A percentile compares a stretch with the other conserved stretches of the same genome.
phyloP scores from a whole-genome alignment of 805 yeast genomes.

The Monosporozyma aquatica region DNA sequence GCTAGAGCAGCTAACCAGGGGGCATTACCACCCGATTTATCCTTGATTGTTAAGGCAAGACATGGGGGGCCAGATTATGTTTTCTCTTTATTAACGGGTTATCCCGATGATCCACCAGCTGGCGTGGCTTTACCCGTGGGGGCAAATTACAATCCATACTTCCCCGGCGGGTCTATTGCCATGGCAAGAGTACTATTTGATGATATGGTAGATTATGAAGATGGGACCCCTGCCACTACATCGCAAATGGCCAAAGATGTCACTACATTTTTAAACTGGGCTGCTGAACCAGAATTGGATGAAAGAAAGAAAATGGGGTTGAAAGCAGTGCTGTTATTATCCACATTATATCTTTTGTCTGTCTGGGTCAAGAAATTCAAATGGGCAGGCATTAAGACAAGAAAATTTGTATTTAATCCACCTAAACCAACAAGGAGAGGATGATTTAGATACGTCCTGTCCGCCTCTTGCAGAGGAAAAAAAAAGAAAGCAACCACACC shows the following conservation, averaged over 20 bases:
- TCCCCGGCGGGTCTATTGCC: constrained; percentile 99
- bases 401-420: constrained; percentile 88
- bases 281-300: constrained; percentile 96
- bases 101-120: constrained; percentile 98
- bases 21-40: constrained; percentile 96
- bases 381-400: constrained; percentile 92
- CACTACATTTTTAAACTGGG: constrained; percentile 92
- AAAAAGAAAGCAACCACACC: too few relatives aligned
- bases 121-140: constrained; percentile 93
- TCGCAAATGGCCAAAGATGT: constrained; percentile 99
- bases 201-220: constrained; percentile 96
- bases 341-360: constrained; percentile 71
- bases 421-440: constrained; percentile 43
- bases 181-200: constrained; percentile 98
- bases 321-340: constrained; percentile 75
- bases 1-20: constrained; percentile 99
- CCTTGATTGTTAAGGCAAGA: constrained; percentile 95
- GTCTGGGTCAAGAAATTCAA: constrained; percentile 95
- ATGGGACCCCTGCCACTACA: constrained; percentile 97
- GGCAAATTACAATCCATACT: constrained; percentile 96
- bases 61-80: constrained; percentile 97
- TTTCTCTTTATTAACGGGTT: constrained; percentile 91
- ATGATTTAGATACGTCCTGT: neutral
- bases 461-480: too few relatives aligned
- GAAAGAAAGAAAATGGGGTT: constrained; percentile 95